These are phyloP conservation scores for Vanrija sp. DNA, from an alignment of 1,284 basidiomycete species.

Conservation along the genomic window DNA sequence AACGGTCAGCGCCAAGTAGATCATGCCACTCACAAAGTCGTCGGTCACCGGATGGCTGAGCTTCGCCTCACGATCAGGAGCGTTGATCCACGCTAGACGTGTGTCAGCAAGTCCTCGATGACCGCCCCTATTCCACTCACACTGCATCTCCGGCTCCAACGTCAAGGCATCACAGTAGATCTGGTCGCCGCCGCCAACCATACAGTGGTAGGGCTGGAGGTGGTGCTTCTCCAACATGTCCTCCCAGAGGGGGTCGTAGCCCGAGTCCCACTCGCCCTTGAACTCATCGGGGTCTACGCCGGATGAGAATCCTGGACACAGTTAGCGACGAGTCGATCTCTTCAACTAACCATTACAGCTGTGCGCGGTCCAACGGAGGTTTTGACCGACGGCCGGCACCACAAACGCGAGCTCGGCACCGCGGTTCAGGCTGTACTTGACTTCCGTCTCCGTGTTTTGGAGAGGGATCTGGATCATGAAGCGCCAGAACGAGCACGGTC, in stretches of 20 bases:
- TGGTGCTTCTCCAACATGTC: constrained; percentile 80
- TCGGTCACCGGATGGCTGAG: constrained; percentile 62
- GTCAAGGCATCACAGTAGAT: constrained; percentile 53
- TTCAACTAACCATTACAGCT: constrained; percentile 53
- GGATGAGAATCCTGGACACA: constrained; percentile 51
- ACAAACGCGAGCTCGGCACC: constrained; percentile 76
- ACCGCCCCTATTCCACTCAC: constrained; percentile 13
- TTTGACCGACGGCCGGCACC: constrained; percentile 74
- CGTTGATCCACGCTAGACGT: constrained; percentile 70
- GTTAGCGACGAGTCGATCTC: background rate
- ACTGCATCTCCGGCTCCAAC: constrained; percentile 52
- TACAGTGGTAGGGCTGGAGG: constrained; percentile 73
- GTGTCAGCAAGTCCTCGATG: constrained; percentile 28
- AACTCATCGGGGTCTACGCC: constrained; percentile 50
- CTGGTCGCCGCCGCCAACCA: constrained; percentile 51
- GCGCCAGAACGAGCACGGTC: constrained; percentile 89
- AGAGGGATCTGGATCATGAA: constrained; percentile 85
- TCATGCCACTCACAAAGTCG: constrained; percentile 57
- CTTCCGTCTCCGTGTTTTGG: constrained; percentile 65
- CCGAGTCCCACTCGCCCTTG: constrained; percentile 54
- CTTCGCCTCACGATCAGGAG: constrained; percentile 63
- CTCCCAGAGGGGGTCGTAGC: constrained; percentile 89
- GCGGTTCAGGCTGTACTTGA: constrained; percentile 72
- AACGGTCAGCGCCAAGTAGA: background rate
- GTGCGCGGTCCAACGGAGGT: constrained; percentile 86